Evolutionary conservation across 2,329 filamentous ascomycete genomes (phyloP), one percentile per base, ranked within the genome.

Genomic region (Tolypocladium inflatum): DNA sequence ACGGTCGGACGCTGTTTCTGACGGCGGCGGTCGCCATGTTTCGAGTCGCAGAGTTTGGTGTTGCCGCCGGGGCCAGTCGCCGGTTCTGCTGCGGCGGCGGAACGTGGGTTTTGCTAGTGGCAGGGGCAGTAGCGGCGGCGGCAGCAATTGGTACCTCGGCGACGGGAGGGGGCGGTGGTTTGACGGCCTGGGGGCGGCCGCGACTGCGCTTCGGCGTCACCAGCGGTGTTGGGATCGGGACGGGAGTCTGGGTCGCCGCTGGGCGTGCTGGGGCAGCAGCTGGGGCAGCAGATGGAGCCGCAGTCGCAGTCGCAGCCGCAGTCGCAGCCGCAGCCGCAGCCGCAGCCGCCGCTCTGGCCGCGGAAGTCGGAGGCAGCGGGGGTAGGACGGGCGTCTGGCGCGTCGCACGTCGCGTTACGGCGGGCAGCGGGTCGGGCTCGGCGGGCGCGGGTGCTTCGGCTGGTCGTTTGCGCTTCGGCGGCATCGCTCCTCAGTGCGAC

Each of bases 381-480:
- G 68, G 69, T 57, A 64, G 62, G 54, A 71, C 67, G 30, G 68
- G 67, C 61, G 71, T 74, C 60, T 74, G 73, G 70, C 73, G 73
- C 72, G 73, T 73, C 60, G 70, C 67, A 60, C 72, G 70, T 65
- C 73, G 72, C 70, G 71, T 68, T 42, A 61, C 55, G 53, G 63
- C 59, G 57, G 66, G 57, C 57, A 3, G 48, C 48, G 48, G 30
- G 30, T 62, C 61, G 56, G 59, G 60, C 33, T 61, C 62, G 54
- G 57, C 55, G 57, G 60, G 54, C 42, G 63, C 63, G 50, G 61
- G 57, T 56, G 63, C 60, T 48, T 71, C 66, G 62, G 67, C 65
- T 54, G 65, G 66, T 61, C 66, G 70, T 62, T 73, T 74, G 64
- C 72, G 71, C 66, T 74, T 75, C 61, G 65, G 64, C 62, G 72